phyloP scores from a whole-genome alignment of 2,329 filamentous ascomycete genomes.

The Alternaria sp. region DNA sequence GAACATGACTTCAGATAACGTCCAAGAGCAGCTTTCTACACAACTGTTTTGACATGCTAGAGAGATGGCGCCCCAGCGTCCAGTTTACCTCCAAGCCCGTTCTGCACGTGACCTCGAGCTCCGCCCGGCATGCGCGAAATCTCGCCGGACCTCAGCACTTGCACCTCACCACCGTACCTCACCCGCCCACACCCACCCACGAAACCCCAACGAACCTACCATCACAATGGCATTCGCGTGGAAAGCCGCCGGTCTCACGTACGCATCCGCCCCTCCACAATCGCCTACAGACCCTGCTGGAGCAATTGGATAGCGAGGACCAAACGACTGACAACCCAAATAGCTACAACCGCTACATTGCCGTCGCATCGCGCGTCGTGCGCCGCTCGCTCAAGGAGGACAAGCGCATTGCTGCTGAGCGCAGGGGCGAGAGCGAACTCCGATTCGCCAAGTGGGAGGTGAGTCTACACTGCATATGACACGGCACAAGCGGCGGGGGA shows the following conservation, averaged over 20 bases:
- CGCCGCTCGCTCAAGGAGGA: slow-evolving; percentile 98
- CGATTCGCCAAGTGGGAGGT: slow-evolving; percentile 97
- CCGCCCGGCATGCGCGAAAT: slow-evolving; percentile 41
- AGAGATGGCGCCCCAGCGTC: too few species aligned
- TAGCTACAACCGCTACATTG: slow-evolving; percentile 99
- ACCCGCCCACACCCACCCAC: slow-evolving; percentile 6
- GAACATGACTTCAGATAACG: slow-evolving; percentile 19
- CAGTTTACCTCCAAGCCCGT: too few species aligned
- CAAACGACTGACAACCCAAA: neutral
- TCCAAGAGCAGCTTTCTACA: too few species aligned
- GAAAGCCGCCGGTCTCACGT: slow-evolving; percentile 98
- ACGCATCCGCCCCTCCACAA: slow-evolving; percentile 57
- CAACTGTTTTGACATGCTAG: too few species aligned
- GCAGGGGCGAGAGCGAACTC: slow-evolving; percentile 87
- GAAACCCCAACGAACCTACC: slow-evolving; percentile 43
- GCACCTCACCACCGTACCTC: slow-evolving; percentile 20
- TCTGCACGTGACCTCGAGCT: slow-evolving; percentile 37
- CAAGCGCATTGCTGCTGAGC: slow-evolving; percentile 85
- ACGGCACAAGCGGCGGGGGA: neutral
- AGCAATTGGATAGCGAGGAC: neutral
- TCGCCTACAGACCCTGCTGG: neutral
- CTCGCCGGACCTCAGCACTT: slow-evolving; percentile 35
- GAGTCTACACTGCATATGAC: slow-evolving; percentile 58
- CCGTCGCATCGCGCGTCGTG: slow-evolving; percentile 91
- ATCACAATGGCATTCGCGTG: slow-evolving; percentile 94